Evolutionary conservation across 306 rosid genomes (phyloP), one percentile per base, ranked within the genome.

Genomic region (Prunus campanulata): DNA sequence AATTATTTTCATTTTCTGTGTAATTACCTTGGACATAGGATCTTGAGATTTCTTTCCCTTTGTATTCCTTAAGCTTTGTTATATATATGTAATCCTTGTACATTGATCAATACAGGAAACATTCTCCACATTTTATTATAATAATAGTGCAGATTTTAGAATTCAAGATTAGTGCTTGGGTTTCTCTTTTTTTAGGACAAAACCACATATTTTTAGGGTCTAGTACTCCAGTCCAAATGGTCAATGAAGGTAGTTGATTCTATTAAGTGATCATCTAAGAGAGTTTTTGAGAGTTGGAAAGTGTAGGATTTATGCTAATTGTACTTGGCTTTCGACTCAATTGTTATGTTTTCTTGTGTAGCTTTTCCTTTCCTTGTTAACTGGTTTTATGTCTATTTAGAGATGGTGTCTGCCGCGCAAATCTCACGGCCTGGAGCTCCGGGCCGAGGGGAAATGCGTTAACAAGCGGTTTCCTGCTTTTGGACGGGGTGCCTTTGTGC

Each of bases 341-440:
- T 9, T 42, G 59, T 32, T 59, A 11, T 16, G 44, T 24, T 25
- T 32, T 78, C 29, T 51, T 25, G 5, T 44, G 9, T 59, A 68
- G 44, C 8, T 27, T 35, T 62, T 62, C n/a, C 7, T 19, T 42
- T 46, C 19, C 30, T 15, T 8, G 35, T 20, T 10, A 29, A 42
- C 8, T 32, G 52, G 75, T 54, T 30, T 75, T 46, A 1, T 68
- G 18, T 39, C 20, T 50, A 2, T 19, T 14, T 19, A 32, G 64
- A 80, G 82, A 91, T 91, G 93, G 93, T 20, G 20, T 20, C 20
- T 20, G 20, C 20, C 20, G 20, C 20, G 20, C 20, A 20, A 20
- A 20, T 20, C 20, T 20, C 20, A 20, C 20, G 20, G 20, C 20
- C 20, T 20, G 20, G 20, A 20, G 20, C 20, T 20, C 20, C 20